A percentile compares a stretch with the other conserved stretches of the same genome.
Evolutionary conservation across 306 rosid species (phyloP).

Genomic region (Vigna nakashimae): DNA sequence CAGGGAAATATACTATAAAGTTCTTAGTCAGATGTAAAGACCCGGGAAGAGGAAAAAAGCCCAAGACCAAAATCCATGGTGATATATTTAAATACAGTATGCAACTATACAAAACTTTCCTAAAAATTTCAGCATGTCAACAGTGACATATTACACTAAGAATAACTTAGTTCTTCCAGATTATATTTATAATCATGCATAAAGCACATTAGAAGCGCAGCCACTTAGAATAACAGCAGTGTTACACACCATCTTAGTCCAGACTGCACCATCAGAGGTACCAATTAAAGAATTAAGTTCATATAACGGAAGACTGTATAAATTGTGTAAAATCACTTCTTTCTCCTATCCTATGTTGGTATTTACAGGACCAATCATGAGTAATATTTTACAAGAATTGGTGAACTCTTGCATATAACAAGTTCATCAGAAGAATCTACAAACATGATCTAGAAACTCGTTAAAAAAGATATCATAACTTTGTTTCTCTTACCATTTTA

Average conservation of each 20-base stretch:
- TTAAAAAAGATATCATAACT: slow-evolving; percentile 37
- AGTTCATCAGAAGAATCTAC: slow-evolving; percentile 40
- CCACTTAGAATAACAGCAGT: background rate
- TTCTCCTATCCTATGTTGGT: slow-evolving; percentile 36
- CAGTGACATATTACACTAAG: background rate
- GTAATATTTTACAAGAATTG: slow-evolving; percentile 44
- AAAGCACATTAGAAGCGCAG: background rate
- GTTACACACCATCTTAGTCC: slow-evolving; percentile 52
- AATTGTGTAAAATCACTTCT: slow-evolving; percentile 39
- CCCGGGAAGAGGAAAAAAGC: no score
- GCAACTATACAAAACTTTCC: slow-evolving; percentile 11
- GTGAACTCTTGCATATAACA: slow-evolving; percentile 37
- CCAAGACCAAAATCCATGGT: no score
- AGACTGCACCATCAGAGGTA: slow-evolving; percentile 40
- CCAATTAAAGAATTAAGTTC: slow-evolving; percentile 52
- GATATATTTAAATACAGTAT: background rate
- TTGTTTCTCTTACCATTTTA: slow-evolving; percentile 76
- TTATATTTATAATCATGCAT: slow-evolving; percentile 21
- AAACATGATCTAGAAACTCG: slow-evolving; percentile 30
- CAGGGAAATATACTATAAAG: background rate
- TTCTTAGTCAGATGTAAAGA: background rate
- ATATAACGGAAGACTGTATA: slow-evolving; percentile 8
- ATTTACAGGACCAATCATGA: slow-evolving; percentile 56
- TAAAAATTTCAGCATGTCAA: slow-evolving; percentile 30
- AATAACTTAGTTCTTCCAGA: slow-evolving; percentile 30